Percentiles rank a stretch among this genome's conserved stretches.
phyloP scores from a whole-genome alignment of 352 stramenopile genomes.

The Lagenidium giganteum region DNA sequence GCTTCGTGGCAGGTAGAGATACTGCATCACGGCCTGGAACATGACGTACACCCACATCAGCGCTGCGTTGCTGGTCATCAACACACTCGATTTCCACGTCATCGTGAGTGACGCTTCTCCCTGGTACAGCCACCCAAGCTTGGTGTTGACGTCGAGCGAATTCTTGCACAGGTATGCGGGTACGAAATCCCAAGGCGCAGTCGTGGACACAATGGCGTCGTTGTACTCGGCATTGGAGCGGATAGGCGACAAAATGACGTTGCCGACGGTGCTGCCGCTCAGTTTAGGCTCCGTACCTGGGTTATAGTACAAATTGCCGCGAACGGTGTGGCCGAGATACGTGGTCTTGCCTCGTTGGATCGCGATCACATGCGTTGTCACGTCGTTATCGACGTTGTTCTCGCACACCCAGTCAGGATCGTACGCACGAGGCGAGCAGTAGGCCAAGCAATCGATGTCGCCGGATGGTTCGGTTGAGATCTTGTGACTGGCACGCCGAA shows the following conservation, averaged over 20 bases:
- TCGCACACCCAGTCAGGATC: constrained; percentile 20
- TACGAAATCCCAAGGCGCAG: constrained; percentile 17
- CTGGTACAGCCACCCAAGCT: constrained; percentile 12
- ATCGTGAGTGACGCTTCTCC: constrained; percentile 14
- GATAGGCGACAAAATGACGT: constrained; percentile 3
- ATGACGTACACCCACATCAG: constrained; percentile 14
- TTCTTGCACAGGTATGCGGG: constrained; percentile 6
- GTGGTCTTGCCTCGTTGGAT: constrained; percentile 8
- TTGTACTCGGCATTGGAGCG: constrained; percentile 19
- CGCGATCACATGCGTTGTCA: constrained; percentile 9
- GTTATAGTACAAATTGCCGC: constrained; percentile 16
- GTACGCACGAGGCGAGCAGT: constrained; percentile 15
- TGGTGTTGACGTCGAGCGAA: constrained; percentile 9
- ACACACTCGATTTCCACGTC: constrained; percentile 11
- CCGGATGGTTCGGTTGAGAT: constrained; percentile 4
- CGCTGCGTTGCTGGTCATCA: constrained; percentile 21
- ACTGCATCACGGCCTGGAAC: constrained; percentile 10
- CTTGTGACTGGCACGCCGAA: constrained; percentile 12
- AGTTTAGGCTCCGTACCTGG: constrained; percentile 8
- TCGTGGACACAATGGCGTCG: constrained; percentile 12
- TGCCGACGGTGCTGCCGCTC: constrained; percentile 7
- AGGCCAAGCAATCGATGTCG: constrained; percentile 17
- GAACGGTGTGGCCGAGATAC: constrained; percentile 11
- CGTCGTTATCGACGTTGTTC: constrained; percentile 12
- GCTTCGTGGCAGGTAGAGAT: constrained; percentile 12